Base-by-base conservation (phyloP, 2,329 filamentous ascomycete genomes). In the Sordariomycetes sp. region DNA sequence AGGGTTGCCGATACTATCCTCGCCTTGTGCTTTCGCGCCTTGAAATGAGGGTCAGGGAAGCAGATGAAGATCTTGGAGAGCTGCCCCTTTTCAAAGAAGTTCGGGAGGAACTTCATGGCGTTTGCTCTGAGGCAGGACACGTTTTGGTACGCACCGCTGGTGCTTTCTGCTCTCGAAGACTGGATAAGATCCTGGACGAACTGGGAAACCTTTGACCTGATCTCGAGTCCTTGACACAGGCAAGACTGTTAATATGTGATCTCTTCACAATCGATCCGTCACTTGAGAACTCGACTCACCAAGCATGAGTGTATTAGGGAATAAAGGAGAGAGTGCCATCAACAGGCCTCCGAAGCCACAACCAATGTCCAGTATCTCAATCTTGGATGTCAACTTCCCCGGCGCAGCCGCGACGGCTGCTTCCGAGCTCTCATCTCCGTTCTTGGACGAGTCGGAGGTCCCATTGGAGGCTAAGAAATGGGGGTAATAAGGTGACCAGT, bases 101-200 rank as follows among this genome's bases (percentile, higher is more conserved):
- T 97, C 61, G 95, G 92, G n/a, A 99, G 76, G 71, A 97, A 99
- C 70, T 99, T 99, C 94, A 99, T 99, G 5, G 90, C 89, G 74
- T 99, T 99, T 62, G 89, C 89, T 61, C 94, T 86, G 53, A 99
- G 76, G 67, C 90, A 95, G 36, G 87, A 85, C 57, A 92, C 86
- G 69, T 99, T 99, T 67, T 95, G 86, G 69, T 90, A 97, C 32
- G 68, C 67, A 6, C 74, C 73, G 6, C 73, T 66, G 61, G 81
- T 79, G 34, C 35, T 35, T 65, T 91, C 85, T 13, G 76, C 74
- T 3, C 94, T 84, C 20, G 97, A 77, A 4, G 91, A 92, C 62
- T 82, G 82, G 68, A 96, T 89, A 65, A 90, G 86, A 63, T 95
- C 88, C 69, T 89, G 84, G 3, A 99, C 90, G 69, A 90, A 99